Conservation (phyloP, 1,139 yeast species). For the Kodamaea ohmeri region DNA sequence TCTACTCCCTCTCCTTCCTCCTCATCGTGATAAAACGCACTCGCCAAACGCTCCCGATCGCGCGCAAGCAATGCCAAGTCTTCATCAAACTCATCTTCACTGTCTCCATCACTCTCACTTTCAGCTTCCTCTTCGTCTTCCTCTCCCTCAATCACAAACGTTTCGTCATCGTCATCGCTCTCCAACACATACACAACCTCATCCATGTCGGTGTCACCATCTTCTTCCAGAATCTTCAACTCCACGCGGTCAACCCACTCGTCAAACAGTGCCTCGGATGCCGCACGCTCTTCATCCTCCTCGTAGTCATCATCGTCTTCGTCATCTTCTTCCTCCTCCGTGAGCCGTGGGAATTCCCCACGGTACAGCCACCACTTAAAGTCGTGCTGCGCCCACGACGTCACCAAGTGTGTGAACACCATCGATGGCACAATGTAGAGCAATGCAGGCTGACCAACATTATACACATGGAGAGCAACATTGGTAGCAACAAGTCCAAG, state of each 20-base stretch:
- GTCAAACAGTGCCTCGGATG: conserved; percentile 20
- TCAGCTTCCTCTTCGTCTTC: conserved; percentile 11
- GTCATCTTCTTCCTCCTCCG: conserved; percentile 12
- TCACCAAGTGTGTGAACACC: conserved; percentile 19
- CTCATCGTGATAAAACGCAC: conserved; percentile 8
- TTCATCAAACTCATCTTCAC: conserved; percentile 15
- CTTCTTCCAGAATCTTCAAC: conserved; percentile 18
- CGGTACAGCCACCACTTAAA: conserved; percentile 15
- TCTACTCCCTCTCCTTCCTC: conserved; percentile 10
- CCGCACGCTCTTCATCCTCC: conserved; percentile 14
- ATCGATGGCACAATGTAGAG: conserved; percentile 59
- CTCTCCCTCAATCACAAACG: conserved; percentile 21
- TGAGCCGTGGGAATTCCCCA: conserved; percentile 27
- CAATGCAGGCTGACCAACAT: conserved; percentile 65
- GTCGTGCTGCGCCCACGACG: conserved; percentile 17
- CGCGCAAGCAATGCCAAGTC: conserved; percentile 9
- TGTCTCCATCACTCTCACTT: conserved; percentile 10
- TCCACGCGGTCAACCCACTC: conserved; percentile 26
- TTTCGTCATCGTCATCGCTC: conserved; percentile 27
- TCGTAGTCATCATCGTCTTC: conserved; percentile 19
- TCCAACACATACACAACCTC: conserved; percentile 12
- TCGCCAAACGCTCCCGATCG: conserved; percentile 7
- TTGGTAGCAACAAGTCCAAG: conserved; percentile 46
- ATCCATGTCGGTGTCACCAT: conserved; percentile 11
- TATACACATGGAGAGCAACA: conserved; percentile 33